phyloP scores from a whole-genome alignment of 192 early-diverging fungal species.

The Backusella psychrophila region DNA sequence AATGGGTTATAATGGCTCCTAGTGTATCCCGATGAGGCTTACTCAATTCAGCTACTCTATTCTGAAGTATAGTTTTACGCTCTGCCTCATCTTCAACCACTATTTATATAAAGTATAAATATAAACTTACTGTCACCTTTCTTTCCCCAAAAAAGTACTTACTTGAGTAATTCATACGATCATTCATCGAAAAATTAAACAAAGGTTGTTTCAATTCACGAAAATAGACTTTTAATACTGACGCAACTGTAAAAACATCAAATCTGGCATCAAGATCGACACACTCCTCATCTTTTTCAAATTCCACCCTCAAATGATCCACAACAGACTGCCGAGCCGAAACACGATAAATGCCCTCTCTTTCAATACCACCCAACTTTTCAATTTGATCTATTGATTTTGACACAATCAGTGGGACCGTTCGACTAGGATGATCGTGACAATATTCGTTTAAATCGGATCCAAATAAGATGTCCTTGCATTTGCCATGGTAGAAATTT shows the following conservation, averaged over 20 bases:
- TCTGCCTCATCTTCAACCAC: constrained; percentile 40
- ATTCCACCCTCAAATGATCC: constrained; percentile 25
- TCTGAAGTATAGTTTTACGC: constrained; percentile 40
- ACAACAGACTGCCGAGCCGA: constrained; percentile 32
- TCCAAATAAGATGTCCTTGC: constrained; percentile 36
- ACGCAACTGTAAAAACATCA: constrained; percentile 58
- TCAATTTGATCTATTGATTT: constrained; percentile 34
- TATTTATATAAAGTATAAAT: constrained; percentile 16
- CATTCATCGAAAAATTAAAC: constrained; percentile 52
- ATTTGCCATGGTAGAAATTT: constrained; percentile 7
- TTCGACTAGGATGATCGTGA: constrained; percentile 7
- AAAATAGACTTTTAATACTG: constrained; percentile 63
- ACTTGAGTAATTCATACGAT: constrained; percentile 52
- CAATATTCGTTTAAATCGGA: constrained; percentile 29
- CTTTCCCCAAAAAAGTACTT: constrained; percentile 2
- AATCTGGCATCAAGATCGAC: constrained; percentile 28
- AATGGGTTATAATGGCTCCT: constrained; percentile 54
- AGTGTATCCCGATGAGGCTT: constrained; percentile 52
- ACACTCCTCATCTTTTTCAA: constrained; percentile 34
- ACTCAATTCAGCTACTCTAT: constrained; percentile 38
- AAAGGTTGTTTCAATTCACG: constrained; percentile 62
- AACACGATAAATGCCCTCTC: constrained; percentile 40
- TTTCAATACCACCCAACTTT: constrained; percentile 26
- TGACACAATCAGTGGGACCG: constrained; percentile 28
- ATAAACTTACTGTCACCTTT: background rate